Conservation (phyloP, 108 stramenopile species). For the Cyclotella cryptica region DNA sequence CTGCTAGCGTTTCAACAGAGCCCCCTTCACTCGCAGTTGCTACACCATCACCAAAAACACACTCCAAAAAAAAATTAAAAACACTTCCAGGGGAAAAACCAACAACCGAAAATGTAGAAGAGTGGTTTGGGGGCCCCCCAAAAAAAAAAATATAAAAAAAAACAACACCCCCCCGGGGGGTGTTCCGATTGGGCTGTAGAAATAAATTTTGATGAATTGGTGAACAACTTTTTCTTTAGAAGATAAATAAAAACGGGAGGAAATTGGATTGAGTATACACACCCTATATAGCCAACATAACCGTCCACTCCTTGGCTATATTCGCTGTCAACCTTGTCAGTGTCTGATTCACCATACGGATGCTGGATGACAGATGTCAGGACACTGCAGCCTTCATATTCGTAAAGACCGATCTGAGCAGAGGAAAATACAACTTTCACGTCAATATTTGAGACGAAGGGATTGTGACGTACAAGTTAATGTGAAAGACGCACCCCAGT, state of each 20-base stretch:
- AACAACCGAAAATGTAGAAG: too few relatives aligned
- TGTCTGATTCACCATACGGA: constrained; percentile 6
- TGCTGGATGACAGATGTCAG: constrained; percentile 18
- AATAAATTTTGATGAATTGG: background rate
- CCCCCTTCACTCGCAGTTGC: too few relatives aligned
- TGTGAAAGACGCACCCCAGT: constrained; percentile 11
- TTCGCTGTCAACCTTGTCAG: constrained; percentile 6
- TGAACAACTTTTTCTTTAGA: background rate
- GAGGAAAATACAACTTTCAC: background rate
- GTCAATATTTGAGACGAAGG: background rate
- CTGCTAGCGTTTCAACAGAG: too few relatives aligned
- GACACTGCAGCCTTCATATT: constrained; percentile 21
- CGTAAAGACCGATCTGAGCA: constrained; percentile 12
- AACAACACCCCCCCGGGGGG: too few relatives aligned
- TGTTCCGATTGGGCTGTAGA: background rate
- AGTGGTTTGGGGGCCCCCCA: too few relatives aligned
- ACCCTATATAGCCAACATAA: constrained; percentile 17
- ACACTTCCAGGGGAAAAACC: too few relatives aligned
- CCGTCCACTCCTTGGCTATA: constrained; percentile 6
- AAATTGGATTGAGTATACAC: background rate
- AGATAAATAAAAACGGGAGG: background rate
- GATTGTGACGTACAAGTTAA: background rate
- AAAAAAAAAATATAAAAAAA: too few relatives aligned
- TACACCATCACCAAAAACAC: too few relatives aligned
- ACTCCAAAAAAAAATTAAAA: too few relatives aligned